phyloP scores from a whole-genome alignment of 1,284 basidiomycete species.

The Leccinum pallidistipes region DNA sequence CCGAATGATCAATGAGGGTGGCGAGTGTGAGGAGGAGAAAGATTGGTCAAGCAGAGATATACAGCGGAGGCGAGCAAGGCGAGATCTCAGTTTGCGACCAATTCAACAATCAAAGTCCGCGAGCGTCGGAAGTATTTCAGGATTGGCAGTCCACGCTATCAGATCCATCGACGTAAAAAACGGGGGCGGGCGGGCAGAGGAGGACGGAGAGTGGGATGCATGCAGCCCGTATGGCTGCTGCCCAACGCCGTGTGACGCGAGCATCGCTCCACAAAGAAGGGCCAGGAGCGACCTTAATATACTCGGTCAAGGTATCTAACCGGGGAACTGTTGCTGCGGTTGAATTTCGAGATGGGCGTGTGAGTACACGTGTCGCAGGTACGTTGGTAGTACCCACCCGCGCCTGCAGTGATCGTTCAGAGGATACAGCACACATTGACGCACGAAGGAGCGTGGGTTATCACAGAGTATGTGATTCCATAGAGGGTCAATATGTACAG shows the following conservation, averaged over 20 bases:
- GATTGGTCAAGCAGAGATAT: neutral
- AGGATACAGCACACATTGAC: too few species aligned
- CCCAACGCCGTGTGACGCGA: conserved; percentile 9
- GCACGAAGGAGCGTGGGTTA: too few species aligned
- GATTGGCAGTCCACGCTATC: conserved; percentile 2
- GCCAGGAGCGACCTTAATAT: conserved; percentile 13
- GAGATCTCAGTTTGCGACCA: neutral
- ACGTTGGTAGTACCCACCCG: conserved; percentile 9
- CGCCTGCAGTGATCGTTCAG: too few species aligned
- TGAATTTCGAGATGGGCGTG: conserved; percentile 32
- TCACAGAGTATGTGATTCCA: too few species aligned
- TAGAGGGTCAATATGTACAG: too few species aligned
- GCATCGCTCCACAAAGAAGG: conserved; percentile 20
- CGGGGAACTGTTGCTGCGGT: conserved; percentile 27
- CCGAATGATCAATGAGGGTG: conserved; percentile 15
- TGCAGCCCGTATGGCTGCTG: conserved; percentile 6
- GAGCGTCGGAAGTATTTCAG: conserved; percentile 28
- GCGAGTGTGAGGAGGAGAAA: neutral
- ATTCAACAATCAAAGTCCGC: conserved; percentile 23
- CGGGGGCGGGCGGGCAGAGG: neutral
- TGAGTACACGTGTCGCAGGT: conserved; percentile 34
- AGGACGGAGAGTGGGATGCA: conserved; percentile 4
- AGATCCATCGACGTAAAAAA: conserved; percentile 23
- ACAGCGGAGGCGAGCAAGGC: neutral
- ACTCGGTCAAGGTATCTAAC: conserved; percentile 11